Base-by-base conservation (phyloP, 2,329 filamentous ascomycete genomes). In the Colletotrichum orchidophilum region DNA sequence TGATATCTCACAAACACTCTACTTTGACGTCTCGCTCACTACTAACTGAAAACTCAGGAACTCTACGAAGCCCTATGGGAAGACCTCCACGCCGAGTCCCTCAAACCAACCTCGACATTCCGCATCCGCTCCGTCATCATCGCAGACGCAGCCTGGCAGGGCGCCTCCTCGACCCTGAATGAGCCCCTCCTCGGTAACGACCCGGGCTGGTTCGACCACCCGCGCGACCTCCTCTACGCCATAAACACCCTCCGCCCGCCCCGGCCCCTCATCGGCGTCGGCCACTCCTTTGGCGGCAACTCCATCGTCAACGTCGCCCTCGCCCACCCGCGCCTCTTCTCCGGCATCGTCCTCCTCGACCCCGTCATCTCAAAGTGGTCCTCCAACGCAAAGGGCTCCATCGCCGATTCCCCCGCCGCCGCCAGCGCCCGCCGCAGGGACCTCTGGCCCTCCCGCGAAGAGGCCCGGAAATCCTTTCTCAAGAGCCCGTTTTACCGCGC, bases 31-130 rank as follows among this genome's bases (percentile, higher is more conserved):
- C 26, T 5, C 26, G 5, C n/a, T 50, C 58, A 50, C 3, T 15
- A n/a, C 1, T 15, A 46, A 42, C 9, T 1, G 66, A 27, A 52
- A 33, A 57, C 59, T 26, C 64, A 95, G 93, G 96, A 98, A 85
- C 82, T 98, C 2, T 98, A 98, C 78, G 95, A 98, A 77, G 93
- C 96, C 0, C 84, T 98, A 0, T 98, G 95, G 93, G 94, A 96
- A 70, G 94, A 97, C 62, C 84, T 98, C 1, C 85, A 93, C 75
- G 81, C 85, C 21, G 83, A 86, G 21, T 84, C 91, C 6, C 87
- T 87, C 74, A 78, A 81, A 24, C 35, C 50, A 8, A 27, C 63
- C 24, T 31, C 55, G 5, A 91, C 90, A 21, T 89, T 97, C 75
- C 86, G 87, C 2, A 94, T 98, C 76, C 89, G 94, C 68, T 86